Conservation (phyloP, 805 yeast genomes). For the Maudiozyma pseudohumilis region DNA sequence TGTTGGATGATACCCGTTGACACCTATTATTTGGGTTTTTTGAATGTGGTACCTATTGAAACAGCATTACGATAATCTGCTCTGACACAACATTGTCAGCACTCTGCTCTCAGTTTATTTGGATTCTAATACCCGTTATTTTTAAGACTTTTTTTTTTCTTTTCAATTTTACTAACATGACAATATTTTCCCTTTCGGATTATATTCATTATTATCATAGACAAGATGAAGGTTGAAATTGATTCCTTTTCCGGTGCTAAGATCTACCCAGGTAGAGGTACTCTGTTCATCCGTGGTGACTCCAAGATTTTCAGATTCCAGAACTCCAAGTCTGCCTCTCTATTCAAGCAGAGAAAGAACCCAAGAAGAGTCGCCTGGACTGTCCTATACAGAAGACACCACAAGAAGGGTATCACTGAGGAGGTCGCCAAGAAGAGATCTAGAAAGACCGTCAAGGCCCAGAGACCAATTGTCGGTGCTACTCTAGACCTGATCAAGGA, state of each 20-base stretch:
- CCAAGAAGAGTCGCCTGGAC: slow-evolving; percentile 99
- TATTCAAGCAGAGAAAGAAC: slow-evolving; percentile 99
- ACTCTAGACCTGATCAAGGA: slow-evolving; percentile 96
- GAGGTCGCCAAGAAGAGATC: slow-evolving; percentile 95
- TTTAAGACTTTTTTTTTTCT: too few species aligned
- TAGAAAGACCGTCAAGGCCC: slow-evolving; percentile 96
- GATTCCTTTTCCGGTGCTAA: slow-evolving; percentile 98
- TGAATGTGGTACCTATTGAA: too few species aligned
- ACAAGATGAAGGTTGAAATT: slow-evolving; percentile 91
- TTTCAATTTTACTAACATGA: neutral
- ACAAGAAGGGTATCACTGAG: slow-evolving; percentile 99
- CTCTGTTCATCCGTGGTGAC: slow-evolving; percentile 98
- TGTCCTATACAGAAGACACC: slow-evolving; percentile 98
- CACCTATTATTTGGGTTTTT: too few species aligned
- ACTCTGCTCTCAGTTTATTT: too few species aligned
- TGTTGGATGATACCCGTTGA: too few species aligned
- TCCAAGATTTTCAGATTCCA: slow-evolving; percentile 99
- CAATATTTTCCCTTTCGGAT: too few species aligned
- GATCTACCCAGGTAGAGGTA: slow-evolving; percentile 99
- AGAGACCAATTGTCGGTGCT: slow-evolving; percentile 99
- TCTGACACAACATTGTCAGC: too few species aligned
- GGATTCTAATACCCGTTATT: too few species aligned
- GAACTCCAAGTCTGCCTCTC: slow-evolving; percentile 92
- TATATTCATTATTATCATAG: too few species aligned
- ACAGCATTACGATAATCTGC: too few species aligned